Conservation (phyloP, 1,284 basidiomycete species). For the Termitomyces sp. region DNA sequence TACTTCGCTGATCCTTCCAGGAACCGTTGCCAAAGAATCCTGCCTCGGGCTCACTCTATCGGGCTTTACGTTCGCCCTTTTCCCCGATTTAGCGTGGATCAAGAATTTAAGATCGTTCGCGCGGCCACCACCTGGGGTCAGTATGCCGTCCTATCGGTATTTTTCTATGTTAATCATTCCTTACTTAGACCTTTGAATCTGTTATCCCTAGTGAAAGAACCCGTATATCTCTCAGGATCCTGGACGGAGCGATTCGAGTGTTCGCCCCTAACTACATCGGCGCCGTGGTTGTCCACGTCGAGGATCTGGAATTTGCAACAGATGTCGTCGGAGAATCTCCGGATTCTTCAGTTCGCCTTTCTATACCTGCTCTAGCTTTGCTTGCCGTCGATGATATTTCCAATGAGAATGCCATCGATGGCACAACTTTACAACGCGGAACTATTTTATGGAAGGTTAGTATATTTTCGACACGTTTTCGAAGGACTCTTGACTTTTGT, state of each 20-base stretch:
- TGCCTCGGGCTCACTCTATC: conserved; percentile 61
- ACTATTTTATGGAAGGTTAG: conserved; percentile 68
- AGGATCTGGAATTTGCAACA: conserved; percentile 61
- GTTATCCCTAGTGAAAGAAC: conserved; percentile 91
- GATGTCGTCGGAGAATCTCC: conserved; percentile 66
- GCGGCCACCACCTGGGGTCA: conserved; percentile 84
- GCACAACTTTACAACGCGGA: conserved; percentile 25
- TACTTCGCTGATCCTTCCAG: conserved; percentile 59
- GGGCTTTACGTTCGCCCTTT: conserved; percentile 62
- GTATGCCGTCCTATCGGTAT: conserved; percentile 23
- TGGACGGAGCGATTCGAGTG: conserved; percentile 65
- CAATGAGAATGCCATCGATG: conserved; percentile 27
- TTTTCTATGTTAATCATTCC: conserved; percentile 1
- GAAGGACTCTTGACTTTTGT: conserved; percentile 11
- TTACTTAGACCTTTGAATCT: conserved; percentile 82
- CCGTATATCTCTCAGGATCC: conserved; percentile 56
- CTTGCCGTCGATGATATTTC: conserved; percentile 63
- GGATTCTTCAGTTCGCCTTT: conserved; percentile 48
- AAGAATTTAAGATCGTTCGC: conserved; percentile 62
- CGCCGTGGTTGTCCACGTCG: conserved; percentile 62
- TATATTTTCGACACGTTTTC: background rate
- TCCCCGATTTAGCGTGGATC: conserved; percentile 63
- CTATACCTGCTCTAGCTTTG: conserved; percentile 43
- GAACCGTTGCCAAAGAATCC: conserved; percentile 76
- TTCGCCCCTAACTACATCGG: conserved; percentile 61